Evolutionary conservation across 176 grass and related monocot species (phyloP), one percentile per base, ranked within the genome.

Genomic region (Raddia guianensis): DNA sequence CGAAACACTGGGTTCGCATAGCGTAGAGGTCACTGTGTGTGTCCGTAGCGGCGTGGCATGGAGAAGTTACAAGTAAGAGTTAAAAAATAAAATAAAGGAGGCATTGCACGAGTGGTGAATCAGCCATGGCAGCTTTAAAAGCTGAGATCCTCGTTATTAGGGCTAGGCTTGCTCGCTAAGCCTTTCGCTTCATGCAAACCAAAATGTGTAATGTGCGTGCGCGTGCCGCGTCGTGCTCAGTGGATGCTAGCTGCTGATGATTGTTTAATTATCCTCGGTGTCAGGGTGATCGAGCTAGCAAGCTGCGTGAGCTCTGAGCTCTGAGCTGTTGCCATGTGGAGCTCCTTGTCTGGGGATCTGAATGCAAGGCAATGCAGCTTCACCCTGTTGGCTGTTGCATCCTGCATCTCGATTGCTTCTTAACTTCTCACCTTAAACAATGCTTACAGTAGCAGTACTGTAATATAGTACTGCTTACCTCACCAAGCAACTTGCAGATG

Each of bases 311-410:
- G 37, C 32, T 69, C 54, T 71, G 82, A 81, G 77, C 77, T 85
- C 54, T 71, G 82, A 81, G 77, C 77, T 85, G 82, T 79, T 89
- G 87, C 87, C 82, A 72, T 81, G 82, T 76, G 87, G 82, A 71
- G 8, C 47, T 49, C 53, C 33, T 63, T 16, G 45, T 37, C 11
- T 70, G 12, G 65, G 77, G 56, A 88, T 88, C 81, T 51, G 21
- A 45, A 45, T 54, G 44, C 37, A 40, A 40, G 2, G 1, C 37
- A 40, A 40, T 1, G 37, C 37, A 27, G 27, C 27, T 27, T 27
- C 27, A 27, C 27, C 27, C 1, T 27, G 27, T 27, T 27, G 27
- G 27, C 27, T 27, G 27, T 27, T 27, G 27, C 27, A 40, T 5
- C 4, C 37, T 40, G 37, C 37, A 40, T 40, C 37, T 40, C 1